Percentiles rank a stretch among this genome's conserved stretches.
These are phyloP conservation scores for Pseudogymnoascus sp. DNA, from an alignment of 2,329 filamentous ascomycete species.

Conservation along the genomic window DNA sequence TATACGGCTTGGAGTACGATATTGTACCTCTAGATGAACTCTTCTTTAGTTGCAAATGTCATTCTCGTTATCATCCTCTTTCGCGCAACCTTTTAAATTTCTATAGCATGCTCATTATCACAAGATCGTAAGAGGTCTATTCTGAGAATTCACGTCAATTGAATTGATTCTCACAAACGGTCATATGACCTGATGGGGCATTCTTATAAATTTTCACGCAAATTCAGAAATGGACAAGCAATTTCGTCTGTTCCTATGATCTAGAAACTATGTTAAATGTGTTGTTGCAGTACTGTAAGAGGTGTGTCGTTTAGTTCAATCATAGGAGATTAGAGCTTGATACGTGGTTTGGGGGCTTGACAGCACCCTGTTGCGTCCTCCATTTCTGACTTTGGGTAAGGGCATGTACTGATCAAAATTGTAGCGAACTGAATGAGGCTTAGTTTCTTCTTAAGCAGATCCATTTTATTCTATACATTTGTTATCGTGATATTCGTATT, in stretches of 20 bases:
- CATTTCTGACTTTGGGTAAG: not conserved
- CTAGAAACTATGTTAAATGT: not conserved
- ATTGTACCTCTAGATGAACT: not conserved
- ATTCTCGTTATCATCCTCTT: not conserved
- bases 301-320: not conserved
- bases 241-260: not conserved
- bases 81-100: not conserved
- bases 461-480: not conserved
- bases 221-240: not conserved
- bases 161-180: not conserved
- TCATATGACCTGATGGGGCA: not conserved
- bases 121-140: not conserved
- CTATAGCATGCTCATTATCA: not conserved
- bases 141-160: not conserved
- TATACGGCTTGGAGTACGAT: not conserved
- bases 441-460: not conserved
- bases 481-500: not conserved
- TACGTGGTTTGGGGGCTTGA: not conserved
- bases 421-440: not conserved
- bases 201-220: not conserved
- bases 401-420: not conserved
- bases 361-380: not conserved
- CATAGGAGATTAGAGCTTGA: not conserved
- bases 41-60: not conserved
- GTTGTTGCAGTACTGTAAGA: not conserved